Percentiles rank a stretch among this genome's conserved stretches.
Evolutionary conservation across 345 rosid genomes (phyloP).

Genomic region (Turnera subulata): DNA sequence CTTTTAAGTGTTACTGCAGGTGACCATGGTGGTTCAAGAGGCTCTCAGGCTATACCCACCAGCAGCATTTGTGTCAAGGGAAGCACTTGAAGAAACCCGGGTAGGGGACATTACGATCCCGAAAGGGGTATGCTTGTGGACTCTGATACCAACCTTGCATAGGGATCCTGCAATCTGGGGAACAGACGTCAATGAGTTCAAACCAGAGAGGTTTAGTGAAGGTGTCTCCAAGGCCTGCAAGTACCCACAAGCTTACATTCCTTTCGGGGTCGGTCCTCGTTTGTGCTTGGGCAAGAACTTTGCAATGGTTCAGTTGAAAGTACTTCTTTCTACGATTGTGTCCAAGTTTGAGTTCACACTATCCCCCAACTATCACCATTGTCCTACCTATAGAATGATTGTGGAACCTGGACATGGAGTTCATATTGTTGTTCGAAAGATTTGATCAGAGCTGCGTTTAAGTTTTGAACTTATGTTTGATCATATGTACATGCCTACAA

Average conservation of each 20-base stretch:
- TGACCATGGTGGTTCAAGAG: conserved; percentile 20
- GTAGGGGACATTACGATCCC: conserved; percentile 12
- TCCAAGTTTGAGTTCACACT: conserved; percentile 26
- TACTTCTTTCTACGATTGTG: conserved; percentile 23
- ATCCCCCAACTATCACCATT: conserved; percentile 32
- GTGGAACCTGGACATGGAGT: conserved; percentile 75
- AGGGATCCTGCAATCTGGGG: conserved; percentile 27
- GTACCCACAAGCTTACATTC: conserved; percentile 27
- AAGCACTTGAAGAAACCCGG: conserved; percentile 15
- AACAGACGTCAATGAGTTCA: conserved; percentile 25
- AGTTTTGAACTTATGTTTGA: too few relatives aligned
- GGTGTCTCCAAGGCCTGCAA: conserved; percentile 34
- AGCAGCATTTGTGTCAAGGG: conserved; percentile 19
- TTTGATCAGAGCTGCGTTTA: background rate
- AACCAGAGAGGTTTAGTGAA: conserved; percentile 19
- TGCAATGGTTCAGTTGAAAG: conserved; percentile 25
- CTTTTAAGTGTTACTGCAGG: background rate
- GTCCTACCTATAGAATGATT: conserved; percentile 52
- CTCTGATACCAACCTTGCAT: conserved; percentile 16
- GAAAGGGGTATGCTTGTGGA: conserved; percentile 23
- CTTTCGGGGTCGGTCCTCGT: conserved; percentile 28
- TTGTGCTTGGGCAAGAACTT: conserved; percentile 29
- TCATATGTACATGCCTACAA: too few relatives aligned
- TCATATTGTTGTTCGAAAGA: conserved; percentile 34
- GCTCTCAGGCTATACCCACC: conserved; percentile 18